These are phyloP conservation scores for Tulasnella sp. DNA, from an alignment of 768 basidiomycete species.

Conservation along the genomic window DNA sequence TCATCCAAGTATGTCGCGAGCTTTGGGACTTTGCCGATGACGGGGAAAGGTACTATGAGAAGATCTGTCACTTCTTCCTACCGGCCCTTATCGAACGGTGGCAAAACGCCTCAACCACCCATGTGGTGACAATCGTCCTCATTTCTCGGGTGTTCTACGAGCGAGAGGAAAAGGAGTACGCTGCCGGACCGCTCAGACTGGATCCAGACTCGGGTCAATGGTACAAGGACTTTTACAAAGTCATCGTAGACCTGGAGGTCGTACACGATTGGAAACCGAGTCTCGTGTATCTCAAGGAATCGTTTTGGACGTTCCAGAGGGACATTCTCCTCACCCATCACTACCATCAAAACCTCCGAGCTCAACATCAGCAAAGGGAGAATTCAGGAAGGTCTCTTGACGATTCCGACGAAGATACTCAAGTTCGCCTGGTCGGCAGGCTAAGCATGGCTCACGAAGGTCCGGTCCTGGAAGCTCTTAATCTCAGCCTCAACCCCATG, in stretches of 20 bases:
- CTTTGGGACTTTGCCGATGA: slow-evolving; percentile 96
- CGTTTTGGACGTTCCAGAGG: slow-evolving; percentile 82
- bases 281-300: slow-evolving; percentile 74
- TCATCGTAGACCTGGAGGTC: slow-evolving; percentile 86
- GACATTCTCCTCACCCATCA: slow-evolving; percentile 87
- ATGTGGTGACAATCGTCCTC: slow-evolving; percentile 87
- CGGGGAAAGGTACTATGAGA: slow-evolving; percentile 91
- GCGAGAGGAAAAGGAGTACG: slow-evolving; percentile 62
- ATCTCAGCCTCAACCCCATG: slow-evolving; percentile 81
- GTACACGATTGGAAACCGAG: slow-evolving; percentile 80
- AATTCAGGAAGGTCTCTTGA: neutral
- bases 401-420: slow-evolving; percentile 28
- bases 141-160: slow-evolving; percentile 91
- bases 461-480: slow-evolving; percentile 89
- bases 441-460: slow-evolving; percentile 87
- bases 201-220: slow-evolving; percentile 58
- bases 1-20: slow-evolving; percentile 93
- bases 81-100: slow-evolving; percentile 80
- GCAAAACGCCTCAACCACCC: slow-evolving; percentile 75
- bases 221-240: slow-evolving; percentile 96
- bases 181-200: slow-evolving; percentile 64
- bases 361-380: neutral
- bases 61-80: slow-evolving; percentile 94
- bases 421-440: slow-evolving; percentile 61
- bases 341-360: slow-evolving; percentile 49